Base-by-base conservation (phyloP, 1,139 yeast genomes). In the Candida smagusa region DNA sequence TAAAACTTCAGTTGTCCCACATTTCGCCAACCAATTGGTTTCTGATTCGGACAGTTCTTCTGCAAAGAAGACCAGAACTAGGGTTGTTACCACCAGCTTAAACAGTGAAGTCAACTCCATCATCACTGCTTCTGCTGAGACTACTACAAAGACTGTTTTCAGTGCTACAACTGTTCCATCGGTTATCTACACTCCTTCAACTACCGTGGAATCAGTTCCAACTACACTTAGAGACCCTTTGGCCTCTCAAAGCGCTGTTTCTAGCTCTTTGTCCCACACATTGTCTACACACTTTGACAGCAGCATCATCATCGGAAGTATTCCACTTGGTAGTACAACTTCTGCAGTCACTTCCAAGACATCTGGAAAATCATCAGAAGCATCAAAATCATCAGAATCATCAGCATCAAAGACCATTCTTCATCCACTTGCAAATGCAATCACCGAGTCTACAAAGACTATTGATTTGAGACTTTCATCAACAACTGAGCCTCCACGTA, bases 161-260 rank as follows among this genome's bases (percentile, higher is more conserved):
- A 45, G 44, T 34, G 63, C 63, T 21, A 50, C 65, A 3, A 42
- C 54, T 4, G 47, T 47, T 1, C 62, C 59, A 7, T 35, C 45
- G n/a, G 46, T 54, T n/a, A 41, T 51, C 4, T 57, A 30, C 37
- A 43, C 42, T 9, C 52, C 56, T 6, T 28, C 49, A 2, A 47
- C 61, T 28, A 33, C 54, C 4, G 35, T 39, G 8, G 52, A 47
- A 35, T 41, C 58, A 11, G 39, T 58, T 26, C 44, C 58, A 3
- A 43, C 47, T n/a, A 53, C 64, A 1, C 45, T 45, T 23, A 39
- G 48, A 22, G 50, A 64, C 38, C 72, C 72, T 6, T 54, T 63
- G 34, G 45, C 50, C 9, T 54, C 67, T 6, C 49, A 54, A 8
- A 36, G 57, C 6, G 58, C 53, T 2, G 46, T 47, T 8, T 41